phyloP scores from a whole-genome alignment of 2,329 filamentous ascomycete genomes.

The Pseudogymnoascus sp. region DNA sequence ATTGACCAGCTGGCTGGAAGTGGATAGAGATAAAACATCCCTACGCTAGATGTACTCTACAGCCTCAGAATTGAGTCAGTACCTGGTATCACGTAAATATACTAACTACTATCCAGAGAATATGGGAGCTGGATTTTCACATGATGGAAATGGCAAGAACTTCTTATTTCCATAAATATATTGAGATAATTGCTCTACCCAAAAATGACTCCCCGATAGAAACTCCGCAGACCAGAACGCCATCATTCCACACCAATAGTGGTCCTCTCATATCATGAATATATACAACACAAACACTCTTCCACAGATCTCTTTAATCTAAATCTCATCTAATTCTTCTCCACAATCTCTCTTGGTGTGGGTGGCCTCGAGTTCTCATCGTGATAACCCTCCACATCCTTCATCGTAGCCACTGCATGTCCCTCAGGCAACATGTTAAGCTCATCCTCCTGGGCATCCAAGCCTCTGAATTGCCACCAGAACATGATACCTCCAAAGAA shows the following conservation, averaged over 20 bases:
- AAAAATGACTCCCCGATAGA: constrained; percentile 17
- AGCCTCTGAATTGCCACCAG: constrained; percentile 23
- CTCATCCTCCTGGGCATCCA: constrained; percentile 26
- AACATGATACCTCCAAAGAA: constrained; percentile 24
- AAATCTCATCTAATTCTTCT: not conserved
- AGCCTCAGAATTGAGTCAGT: too few relatives aligned
- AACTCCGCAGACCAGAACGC: constrained; percentile 19
- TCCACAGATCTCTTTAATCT: not conserved
- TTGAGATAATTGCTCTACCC: not conserved
- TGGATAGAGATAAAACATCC: too few relatives aligned
- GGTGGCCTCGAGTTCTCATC: not conserved
- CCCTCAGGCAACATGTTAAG: constrained; percentile 22
- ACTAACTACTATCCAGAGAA: too few relatives aligned
- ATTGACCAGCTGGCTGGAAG: too few relatives aligned
- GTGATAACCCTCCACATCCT: constrained; percentile 11
- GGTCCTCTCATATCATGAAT: constrained; percentile 21
- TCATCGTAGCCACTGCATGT: not conserved
- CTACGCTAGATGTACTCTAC: too few relatives aligned
- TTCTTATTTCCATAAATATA: not conserved
- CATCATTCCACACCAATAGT: constrained; percentile 31
- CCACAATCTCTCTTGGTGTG: not conserved
- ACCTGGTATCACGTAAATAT: too few relatives aligned
- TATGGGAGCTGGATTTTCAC: too few relatives aligned
- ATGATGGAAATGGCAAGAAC: not conserved
- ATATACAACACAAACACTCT: not conserved